These are phyloP conservation scores for Penicillium coffeae DNA, from an alignment of 495 filamentous ascomycete genomes.

Conservation along the genomic window DNA sequence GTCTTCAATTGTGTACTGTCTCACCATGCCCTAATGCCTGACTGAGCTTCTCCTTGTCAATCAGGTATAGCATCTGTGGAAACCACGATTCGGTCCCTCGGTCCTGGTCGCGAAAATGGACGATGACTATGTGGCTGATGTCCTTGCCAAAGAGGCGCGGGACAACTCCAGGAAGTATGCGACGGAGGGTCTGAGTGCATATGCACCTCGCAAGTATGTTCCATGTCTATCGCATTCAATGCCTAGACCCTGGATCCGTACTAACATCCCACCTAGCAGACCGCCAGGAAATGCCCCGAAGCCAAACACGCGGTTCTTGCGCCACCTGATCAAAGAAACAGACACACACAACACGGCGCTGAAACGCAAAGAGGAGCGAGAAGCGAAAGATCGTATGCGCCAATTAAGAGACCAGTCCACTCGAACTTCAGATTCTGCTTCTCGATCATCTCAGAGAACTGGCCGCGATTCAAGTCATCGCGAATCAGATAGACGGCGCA, in stretches of 20 bases:
- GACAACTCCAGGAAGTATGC: constrained; percentile 69
- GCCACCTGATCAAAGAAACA: constrained; percentile 83
- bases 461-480: constrained; percentile 15
- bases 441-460: constrained; percentile 25
- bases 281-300: constrained; percentile 67
- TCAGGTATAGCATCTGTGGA: background rate
- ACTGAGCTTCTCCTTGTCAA: background rate
- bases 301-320: constrained; percentile 85
- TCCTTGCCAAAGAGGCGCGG: constrained; percentile 71
- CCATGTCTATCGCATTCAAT: background rate
- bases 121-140: constrained; percentile 71
- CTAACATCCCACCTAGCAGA: constrained; percentile 6
- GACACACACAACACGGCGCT: constrained; percentile 87
- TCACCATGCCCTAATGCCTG: background rate
- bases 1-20: background rate
- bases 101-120: constrained; percentile 41
- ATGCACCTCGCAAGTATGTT: constrained; percentile 63
- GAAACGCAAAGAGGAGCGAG: constrained; percentile 72
- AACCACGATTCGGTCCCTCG: constrained; percentile 1
- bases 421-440: constrained; percentile 14
- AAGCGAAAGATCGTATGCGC: constrained; percentile 55
- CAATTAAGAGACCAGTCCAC: constrained; percentile 37
- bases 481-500: constrained; percentile 13
- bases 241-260: background rate
- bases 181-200: constrained; percentile 65